Conservation (phyloP, 1,284 basidiomycete genomes). For the Ustilago shanxiensis region DNA sequence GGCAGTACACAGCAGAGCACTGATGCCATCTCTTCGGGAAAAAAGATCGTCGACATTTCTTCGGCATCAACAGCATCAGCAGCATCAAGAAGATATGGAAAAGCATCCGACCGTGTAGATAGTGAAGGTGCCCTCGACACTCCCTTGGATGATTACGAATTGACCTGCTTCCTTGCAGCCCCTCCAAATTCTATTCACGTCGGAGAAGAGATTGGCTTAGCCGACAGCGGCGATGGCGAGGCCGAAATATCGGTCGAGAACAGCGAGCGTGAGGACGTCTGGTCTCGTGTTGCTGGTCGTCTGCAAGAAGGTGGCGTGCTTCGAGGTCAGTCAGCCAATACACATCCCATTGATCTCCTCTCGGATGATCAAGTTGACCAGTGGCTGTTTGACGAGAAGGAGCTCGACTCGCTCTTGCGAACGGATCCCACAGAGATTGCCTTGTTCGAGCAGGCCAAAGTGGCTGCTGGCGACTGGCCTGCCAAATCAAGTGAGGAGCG, state of each 20-base stretch:
- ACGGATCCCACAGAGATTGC: conserved; percentile 20
- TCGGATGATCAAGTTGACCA: conserved; percentile 36
- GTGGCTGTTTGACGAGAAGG: conserved; percentile 27
- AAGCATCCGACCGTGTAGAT: neutral
- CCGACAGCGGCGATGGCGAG: neutral
- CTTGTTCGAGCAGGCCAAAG: conserved; percentile 22
- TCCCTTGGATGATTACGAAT: conserved; percentile 20
- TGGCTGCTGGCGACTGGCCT: conserved; percentile 35
- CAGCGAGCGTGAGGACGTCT: conserved; percentile 6
- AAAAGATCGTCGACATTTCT: neutral
- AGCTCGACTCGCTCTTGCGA: conserved; percentile 34
- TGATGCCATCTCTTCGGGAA: neutral
- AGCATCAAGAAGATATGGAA: neutral
- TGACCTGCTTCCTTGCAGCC: conserved; percentile 27
- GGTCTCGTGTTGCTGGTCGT: conserved; percentile 15
- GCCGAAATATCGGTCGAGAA: neutral
- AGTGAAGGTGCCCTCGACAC: neutral
- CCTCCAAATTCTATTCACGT: neutral
- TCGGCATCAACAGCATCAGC: neutral
- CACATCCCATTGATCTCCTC: conserved; percentile 37
- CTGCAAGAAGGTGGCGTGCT: conserved; percentile 13
- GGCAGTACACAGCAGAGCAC: neutral
- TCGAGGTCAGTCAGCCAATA: neutral
- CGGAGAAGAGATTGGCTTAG: neutral
- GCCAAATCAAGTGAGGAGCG: neutral